A percentile compares a stretch with the other conserved stretches of the same genome.
Evolutionary conservation across 768 basidiomycete genomes (phyloP).

Genomic region (Clavulina sp.): DNA sequence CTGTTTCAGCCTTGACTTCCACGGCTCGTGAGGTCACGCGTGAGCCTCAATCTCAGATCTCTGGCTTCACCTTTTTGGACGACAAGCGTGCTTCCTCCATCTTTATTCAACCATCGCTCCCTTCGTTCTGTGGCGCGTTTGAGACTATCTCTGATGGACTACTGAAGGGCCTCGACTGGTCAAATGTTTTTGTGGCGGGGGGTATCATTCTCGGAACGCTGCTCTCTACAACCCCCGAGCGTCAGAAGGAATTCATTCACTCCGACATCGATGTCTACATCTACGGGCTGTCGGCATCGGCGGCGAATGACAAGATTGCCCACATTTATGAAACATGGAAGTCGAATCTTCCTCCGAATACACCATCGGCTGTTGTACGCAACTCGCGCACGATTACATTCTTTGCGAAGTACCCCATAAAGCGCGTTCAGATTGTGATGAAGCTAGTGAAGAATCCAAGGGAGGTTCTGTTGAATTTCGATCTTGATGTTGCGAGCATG

Average conservation of each 20-base stretch:
- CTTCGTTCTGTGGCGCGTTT: neutral
- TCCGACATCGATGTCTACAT: slow-evolving; percentile 3
- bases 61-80: no score
- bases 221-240: neutral
- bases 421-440: neutral
- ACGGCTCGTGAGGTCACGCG: no score
- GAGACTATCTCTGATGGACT: neutral
- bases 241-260: neutral
- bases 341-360: neutral
- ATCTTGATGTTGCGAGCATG: neutral
- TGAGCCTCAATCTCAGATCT: no score
- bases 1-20: no score
- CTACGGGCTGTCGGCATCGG: neutral
- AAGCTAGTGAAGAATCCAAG: neutral
- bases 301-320: neutral
- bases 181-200: neutral
- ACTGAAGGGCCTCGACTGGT: neutral
- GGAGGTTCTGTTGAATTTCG: slow-evolving; percentile 2
- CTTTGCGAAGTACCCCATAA: neutral
- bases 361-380: neutral
- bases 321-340: neutral
- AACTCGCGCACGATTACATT: slow-evolving; percentile 1
- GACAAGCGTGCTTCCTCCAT: neutral
- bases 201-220: neutral
- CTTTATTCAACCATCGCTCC: neutral